A percentile compares a stretch with the other conserved stretches of the same genome.
Evolutionary conservation across 2,329 filamentous ascomycete genomes (phyloP).

Genomic region (Microcyclospora pomicola): DNA sequence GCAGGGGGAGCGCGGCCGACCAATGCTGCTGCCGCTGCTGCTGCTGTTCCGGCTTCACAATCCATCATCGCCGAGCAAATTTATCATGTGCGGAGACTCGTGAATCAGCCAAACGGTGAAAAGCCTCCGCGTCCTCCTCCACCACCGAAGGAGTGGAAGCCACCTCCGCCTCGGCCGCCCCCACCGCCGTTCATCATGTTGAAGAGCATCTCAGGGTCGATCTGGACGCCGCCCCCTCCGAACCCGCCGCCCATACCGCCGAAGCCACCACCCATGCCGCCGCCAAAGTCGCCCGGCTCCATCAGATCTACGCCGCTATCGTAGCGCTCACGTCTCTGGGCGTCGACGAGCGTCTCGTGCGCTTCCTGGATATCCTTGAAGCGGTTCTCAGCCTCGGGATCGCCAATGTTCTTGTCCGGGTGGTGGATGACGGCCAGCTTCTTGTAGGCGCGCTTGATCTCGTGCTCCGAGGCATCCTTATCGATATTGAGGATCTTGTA

Average conservation of each 20-base stretch:
- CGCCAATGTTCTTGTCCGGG: conserved; percentile 92
- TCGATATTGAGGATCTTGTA: conserved; percentile 89
- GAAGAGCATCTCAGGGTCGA: conserved; percentile 66
- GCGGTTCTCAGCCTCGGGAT: conserved; percentile 68
- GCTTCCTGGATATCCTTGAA: conserved; percentile 98
- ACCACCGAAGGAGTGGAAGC: conserved; percentile 31
- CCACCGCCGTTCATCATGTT: conserved; percentile 64
- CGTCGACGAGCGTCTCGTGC: conserved; percentile 87
- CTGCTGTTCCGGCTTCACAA: background rate
- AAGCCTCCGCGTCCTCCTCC: conserved; percentile 6
- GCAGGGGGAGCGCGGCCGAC: too few species aligned
- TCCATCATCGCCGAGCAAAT: background rate
- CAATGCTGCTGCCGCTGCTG: too few species aligned
- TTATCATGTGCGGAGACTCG: background rate
- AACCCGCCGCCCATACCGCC: conserved; percentile 33
- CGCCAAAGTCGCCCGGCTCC: conserved; percentile 77
- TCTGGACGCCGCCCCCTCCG: conserved; percentile 35
- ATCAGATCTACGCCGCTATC: conserved; percentile 86
- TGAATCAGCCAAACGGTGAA: conserved; percentile 3
- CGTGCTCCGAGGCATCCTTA: conserved; percentile 68
- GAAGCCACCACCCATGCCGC: conserved; percentile 37
- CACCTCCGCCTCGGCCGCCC: conserved; percentile 39
- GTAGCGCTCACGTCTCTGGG: conserved; percentile 83
- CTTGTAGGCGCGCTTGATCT: conserved; percentile 95
- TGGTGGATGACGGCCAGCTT: conserved; percentile 90